Evolutionary conservation across 2,329 filamentous ascomycete genomes (phyloP), one percentile per base, ranked within the genome.

Genomic region (Tolypocladium pustulatum): DNA sequence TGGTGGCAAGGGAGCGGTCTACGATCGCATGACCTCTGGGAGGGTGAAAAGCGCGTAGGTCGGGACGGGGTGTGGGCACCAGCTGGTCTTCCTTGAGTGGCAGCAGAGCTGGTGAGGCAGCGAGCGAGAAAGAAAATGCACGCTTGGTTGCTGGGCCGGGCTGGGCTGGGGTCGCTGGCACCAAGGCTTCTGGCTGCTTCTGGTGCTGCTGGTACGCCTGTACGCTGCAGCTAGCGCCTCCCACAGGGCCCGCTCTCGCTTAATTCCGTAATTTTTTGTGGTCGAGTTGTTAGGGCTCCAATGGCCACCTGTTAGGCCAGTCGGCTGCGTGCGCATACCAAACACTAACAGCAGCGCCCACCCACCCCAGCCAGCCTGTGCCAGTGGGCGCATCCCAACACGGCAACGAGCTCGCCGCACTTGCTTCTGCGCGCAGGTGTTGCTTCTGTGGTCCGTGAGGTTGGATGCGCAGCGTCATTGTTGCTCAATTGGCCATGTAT

Each of bases 21-120:
- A 72, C 66, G 70, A 69, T 73, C 65, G 71, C 72, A 73, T 74
- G 72, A 73, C 72, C 72, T 69, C 67, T 64, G 64, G 62, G 66
- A 61, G 62, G 63, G 57, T 56, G 57, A 60, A 62, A 61, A 60
- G 56, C 61, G 61, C 56, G 57, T 58, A 58, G 61, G 57, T 61
- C 56, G 61, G 57, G 54, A 61, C 58, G 61, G 62, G 59, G 60
- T 54, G 60, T 60, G 61, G 52, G 56, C 49, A 53, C 49, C 49
- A 20, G 46, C 46, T 51, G 46, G 46, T 55, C 53, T 30, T 27
- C 22, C 20, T 40, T 32, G 20, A 17, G 43, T 27, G 43, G 32
- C 30, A 52, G 49, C 49, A 22, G 49, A 53, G 49, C 49, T 53
- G 49, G 49, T 36, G 49, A 53, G 32, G 49, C 49, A 53, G 49